A percentile compares a stretch with the other conserved stretches of the same genome.
Conservation (phyloP, 352 stramenopile species). For the Phytophthora parvispora region DNA sequence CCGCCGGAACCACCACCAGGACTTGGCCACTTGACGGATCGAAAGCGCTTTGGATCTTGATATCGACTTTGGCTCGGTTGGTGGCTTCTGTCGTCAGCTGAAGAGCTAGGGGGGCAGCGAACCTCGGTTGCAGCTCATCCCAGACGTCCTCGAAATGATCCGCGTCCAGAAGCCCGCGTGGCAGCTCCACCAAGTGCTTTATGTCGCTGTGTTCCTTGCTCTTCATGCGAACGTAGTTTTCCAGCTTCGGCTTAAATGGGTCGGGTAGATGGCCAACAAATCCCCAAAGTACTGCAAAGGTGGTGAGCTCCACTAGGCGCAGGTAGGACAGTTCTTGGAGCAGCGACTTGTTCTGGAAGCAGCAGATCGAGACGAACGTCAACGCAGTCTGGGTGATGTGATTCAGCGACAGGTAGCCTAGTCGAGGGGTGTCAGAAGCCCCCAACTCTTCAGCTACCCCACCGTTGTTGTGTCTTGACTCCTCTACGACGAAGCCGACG, state of each 20-base stretch:
- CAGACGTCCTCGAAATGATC: conserved; percentile 52
- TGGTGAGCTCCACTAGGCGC: conserved; percentile 43
- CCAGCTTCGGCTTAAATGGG: conserved; percentile 51
- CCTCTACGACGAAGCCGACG: conserved; percentile 34
- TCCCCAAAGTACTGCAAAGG: conserved; percentile 64
- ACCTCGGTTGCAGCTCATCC: conserved; percentile 31
- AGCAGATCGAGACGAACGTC: conserved; percentile 41
- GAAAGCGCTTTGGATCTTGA: conserved; percentile 24
- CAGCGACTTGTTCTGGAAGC: conserved; percentile 46
- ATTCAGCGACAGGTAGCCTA: conserved; percentile 57
- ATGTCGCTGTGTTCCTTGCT: conserved; percentile 47
- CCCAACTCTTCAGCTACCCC: background rate
- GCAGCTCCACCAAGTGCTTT: conserved; percentile 42
- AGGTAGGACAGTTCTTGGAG: conserved; percentile 38
- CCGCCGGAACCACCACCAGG: conserved; percentile 42
- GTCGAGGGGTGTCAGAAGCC: conserved; percentile 1
- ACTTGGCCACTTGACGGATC: conserved; percentile 42
- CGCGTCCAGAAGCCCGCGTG: conserved; percentile 44
- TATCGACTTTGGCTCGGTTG: conserved; percentile 1
- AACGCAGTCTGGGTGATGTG: conserved; percentile 51
- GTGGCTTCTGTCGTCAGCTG: background rate
- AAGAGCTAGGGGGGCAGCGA: background rate
- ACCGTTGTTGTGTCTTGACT: conserved; percentile 5
- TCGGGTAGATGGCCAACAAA: conserved; percentile 57
- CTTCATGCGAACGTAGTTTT: conserved; percentile 51